Evolutionary conservation across 164 flowering plant genomes (phyloP).

Genomic region (Vitis riparia): DNA sequence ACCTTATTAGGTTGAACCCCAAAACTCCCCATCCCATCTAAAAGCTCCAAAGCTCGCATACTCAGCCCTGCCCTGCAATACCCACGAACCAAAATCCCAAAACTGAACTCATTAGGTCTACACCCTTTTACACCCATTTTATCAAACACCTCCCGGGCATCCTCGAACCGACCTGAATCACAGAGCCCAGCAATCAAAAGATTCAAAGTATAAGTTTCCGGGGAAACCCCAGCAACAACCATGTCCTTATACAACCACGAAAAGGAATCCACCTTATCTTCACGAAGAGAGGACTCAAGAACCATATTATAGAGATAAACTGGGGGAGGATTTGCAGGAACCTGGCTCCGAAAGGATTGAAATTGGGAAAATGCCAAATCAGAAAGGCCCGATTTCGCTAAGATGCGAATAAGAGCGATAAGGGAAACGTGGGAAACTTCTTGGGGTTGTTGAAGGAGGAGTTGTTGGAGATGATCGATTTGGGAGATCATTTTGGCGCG

Average conservation of each 20-base stretch:
- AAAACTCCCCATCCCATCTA: conserved; percentile 49
- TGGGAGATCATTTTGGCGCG: conserved; percentile 52
- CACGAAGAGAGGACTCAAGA: conserved; percentile 39
- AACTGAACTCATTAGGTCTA: conserved; percentile 72
- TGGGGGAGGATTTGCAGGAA: conserved; percentile 51
- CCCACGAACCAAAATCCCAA: conserved; percentile 84
- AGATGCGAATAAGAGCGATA: conserved; percentile 26
- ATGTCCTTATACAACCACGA: conserved; percentile 70
- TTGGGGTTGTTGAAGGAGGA: conserved; percentile 24
- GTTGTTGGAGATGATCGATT: conserved; percentile 55
- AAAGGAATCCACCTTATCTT: conserved; percentile 36
- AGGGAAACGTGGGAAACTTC: conserved; percentile 25
- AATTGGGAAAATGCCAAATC: conserved; percentile 62
- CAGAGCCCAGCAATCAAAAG: conserved; percentile 59
- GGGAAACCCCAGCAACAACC: conserved; percentile 50
- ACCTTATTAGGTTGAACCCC: conserved; percentile 57
- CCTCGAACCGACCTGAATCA: conserved; percentile 60
- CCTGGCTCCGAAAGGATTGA: conserved; percentile 46
- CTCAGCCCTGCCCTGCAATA: conserved; percentile 63
- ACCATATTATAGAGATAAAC: conserved; percentile 62
- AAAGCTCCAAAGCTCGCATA: conserved; percentile 48
- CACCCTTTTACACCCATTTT: conserved; percentile 80
- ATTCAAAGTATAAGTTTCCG: conserved; percentile 79
- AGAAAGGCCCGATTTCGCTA: conserved; percentile 41
- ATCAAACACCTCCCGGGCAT: conserved; percentile 76